Conservation (phyloP, 768 basidiomycete species). For the Termitomyces sp. region DNA sequence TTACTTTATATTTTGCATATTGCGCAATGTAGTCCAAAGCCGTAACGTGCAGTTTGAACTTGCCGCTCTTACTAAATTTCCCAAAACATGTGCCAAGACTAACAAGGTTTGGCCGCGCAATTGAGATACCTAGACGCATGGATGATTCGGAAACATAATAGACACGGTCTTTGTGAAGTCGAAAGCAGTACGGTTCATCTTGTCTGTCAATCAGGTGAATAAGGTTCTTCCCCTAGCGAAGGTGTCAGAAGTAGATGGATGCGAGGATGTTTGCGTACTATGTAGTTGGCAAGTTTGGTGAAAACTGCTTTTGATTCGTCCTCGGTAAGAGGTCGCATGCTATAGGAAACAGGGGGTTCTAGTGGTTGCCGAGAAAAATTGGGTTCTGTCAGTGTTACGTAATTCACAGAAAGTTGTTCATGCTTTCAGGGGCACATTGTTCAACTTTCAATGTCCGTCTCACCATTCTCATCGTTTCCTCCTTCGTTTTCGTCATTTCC, state of each 20-base stretch:
- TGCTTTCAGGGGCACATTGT: background rate
- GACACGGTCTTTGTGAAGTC: slow-evolving; percentile 89
- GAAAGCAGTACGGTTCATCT: slow-evolving; percentile 94
- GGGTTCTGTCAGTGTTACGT: slow-evolving; percentile 9
- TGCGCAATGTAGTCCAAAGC: slow-evolving; percentile 89
- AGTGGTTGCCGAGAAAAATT: slow-evolving; percentile 1
- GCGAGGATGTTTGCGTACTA: slow-evolving; percentile 45
- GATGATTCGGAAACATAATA: slow-evolving; percentile 95
- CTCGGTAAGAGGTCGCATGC: slow-evolving; percentile 93
- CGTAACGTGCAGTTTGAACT: slow-evolving; percentile 96
- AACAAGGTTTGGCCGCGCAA: slow-evolving; percentile 89
- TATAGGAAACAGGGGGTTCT: slow-evolving; percentile 5
- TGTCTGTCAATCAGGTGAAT: slow-evolving; percentile 92
- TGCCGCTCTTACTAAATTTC: slow-evolving; percentile 95
- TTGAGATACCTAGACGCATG: slow-evolving; percentile 88
- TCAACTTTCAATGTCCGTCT: slow-evolving; percentile 34
- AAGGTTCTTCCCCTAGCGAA: slow-evolving; percentile 83
- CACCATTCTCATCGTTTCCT: slow-evolving; percentile 58
- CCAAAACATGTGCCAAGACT: slow-evolving; percentile 95
- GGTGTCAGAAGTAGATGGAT: background rate
- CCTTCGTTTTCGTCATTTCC: slow-evolving; percentile 71
- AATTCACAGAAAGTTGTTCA: background rate
- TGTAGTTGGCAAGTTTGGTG: slow-evolving; percentile 95
- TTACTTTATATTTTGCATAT: slow-evolving; percentile 96
- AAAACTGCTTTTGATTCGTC: slow-evolving; percentile 97